These are phyloP conservation scores for Kwoniella dendrophila DNA, from an alignment of 768 basidiomycete species.

Conservation along the genomic window DNA sequence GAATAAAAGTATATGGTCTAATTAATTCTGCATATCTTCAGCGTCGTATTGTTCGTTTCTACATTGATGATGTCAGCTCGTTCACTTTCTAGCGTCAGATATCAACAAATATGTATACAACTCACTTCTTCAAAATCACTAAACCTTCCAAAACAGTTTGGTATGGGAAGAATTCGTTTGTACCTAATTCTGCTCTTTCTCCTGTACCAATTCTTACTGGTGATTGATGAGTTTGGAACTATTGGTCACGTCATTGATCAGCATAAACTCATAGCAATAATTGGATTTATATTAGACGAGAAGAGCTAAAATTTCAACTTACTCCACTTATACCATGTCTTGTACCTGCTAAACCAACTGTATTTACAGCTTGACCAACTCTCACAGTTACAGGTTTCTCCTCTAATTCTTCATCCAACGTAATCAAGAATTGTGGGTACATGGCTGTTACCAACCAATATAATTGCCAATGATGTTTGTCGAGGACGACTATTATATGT, in stretches of 20 bases:
- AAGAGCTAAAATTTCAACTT: constrained; percentile 25
- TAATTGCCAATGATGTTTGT: constrained; percentile 98
- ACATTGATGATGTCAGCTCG: neutral
- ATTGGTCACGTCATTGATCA: neutral
- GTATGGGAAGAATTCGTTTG: constrained; percentile 94
- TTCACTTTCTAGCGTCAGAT: neutral
- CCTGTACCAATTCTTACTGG: constrained; percentile 93
- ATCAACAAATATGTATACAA: constrained; percentile 58
- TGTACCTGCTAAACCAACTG: constrained; percentile 96
- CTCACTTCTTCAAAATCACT: constrained; percentile 88
- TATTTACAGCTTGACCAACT: constrained; percentile 94
- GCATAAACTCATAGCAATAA: neutral
- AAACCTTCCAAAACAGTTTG: constrained; percentile 88
- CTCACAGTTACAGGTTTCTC: constrained; percentile 86
- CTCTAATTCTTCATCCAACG: constrained; percentile 87
- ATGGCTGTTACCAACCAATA: constrained; percentile 94
- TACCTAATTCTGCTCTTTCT: constrained; percentile 92
- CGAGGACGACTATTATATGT: constrained; percentile 74
- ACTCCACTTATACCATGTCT: constrained; percentile 62
- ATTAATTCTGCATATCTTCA: constrained; percentile 37
- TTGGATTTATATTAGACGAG: neutral
- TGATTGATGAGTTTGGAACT: constrained; percentile 96
- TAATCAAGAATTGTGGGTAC: constrained; percentile 98
- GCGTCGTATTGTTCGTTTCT: constrained; percentile 58
- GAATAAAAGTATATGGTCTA: too few relatives aligned